A percentile compares a stretch with the other conserved stretches of the same genome.
phyloP scores from a whole-genome alignment of 257 asterid species.

The Schizonepeta tenuifolia region DNA sequence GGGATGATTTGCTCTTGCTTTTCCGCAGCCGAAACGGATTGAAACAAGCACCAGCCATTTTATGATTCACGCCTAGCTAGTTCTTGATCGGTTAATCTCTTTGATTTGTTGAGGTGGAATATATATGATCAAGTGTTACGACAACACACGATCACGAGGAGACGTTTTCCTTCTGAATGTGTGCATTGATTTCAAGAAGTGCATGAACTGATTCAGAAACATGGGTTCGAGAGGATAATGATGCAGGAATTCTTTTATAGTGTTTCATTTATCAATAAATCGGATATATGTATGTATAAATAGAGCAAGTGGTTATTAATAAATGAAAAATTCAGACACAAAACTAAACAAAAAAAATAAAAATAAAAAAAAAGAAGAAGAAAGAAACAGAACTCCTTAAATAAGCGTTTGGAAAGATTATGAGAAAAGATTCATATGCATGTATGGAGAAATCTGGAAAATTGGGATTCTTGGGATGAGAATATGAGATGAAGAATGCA shows the following conservation, averaged over 20 bases:
- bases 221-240: constrained; percentile 39
- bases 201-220: constrained; percentile 84
- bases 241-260: constrained; percentile 1
- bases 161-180: constrained; percentile 66
- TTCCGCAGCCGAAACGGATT: constrained; percentile 66
- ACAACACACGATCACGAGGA: constrained; percentile 27
- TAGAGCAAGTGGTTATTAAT: not conserved
- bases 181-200: constrained; percentile 79
- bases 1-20: constrained; percentile 43
- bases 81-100: not conserved
- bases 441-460: not conserved
- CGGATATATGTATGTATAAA: not conserved
- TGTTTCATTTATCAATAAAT: constrained; percentile 49
- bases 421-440: not conserved
- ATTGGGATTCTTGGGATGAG: constrained; percentile 21
- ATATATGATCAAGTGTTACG: too few relatives aligned
- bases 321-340: not conserved
- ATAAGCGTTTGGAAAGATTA: not conserved
- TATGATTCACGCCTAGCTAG: too few relatives aligned
- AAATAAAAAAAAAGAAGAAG: not conserved
- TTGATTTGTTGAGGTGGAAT: too few relatives aligned
- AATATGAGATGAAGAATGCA: constrained; percentile 24
- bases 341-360: not conserved
- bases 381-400: not conserved
- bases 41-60: constrained; percentile 76